A percentile compares a stretch with the other conserved stretches of the same genome.
Conservation (phyloP, 1,284 basidiomycete genomes). For the Ceratobasidium sp. region DNA sequence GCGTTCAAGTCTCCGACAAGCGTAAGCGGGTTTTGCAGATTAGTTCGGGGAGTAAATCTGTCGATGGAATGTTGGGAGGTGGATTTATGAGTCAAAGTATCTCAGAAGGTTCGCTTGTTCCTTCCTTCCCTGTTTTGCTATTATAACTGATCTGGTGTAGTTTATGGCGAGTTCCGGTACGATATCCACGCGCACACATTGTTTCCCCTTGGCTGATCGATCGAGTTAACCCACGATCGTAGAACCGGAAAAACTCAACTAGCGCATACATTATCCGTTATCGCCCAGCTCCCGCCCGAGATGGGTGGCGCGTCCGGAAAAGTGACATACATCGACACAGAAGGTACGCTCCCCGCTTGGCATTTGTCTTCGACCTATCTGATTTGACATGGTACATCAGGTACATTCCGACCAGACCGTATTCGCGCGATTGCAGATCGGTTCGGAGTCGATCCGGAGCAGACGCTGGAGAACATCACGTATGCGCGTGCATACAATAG, state of each 20-base stretch:
- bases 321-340: constrained; percentile 94
- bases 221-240: constrained; percentile 10
- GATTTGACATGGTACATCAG: constrained; percentile 57
- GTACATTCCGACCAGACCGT: constrained; percentile 93
- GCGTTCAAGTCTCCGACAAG: constrained; percentile 88
- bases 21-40: constrained; percentile 83
- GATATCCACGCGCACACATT: neutral
- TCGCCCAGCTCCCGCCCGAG: constrained; percentile 88
- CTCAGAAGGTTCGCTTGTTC: constrained; percentile 76
- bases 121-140: neutral
- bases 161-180: constrained; percentile 76
- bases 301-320: constrained; percentile 93
- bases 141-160: constrained; percentile 57
- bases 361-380: too few relatives aligned
- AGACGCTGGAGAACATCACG: constrained; percentile 89
- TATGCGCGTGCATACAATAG: constrained; percentile 90
- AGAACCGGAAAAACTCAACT: constrained; percentile 93
- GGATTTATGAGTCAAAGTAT: constrained; percentile 73
- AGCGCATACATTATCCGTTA: constrained; percentile 92
- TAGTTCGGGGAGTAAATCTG: constrained; percentile 91
- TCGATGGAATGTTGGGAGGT: constrained; percentile 91
- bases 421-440: constrained; percentile 90
- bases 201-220: neutral
- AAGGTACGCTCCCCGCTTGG: constrained; percentile 65
- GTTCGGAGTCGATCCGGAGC: constrained; percentile 88